These are phyloP conservation scores for Colletotrichum shisoi DNA, from an alignment of 2,329 filamentous ascomycete species.

Conservation along the genomic window DNA sequence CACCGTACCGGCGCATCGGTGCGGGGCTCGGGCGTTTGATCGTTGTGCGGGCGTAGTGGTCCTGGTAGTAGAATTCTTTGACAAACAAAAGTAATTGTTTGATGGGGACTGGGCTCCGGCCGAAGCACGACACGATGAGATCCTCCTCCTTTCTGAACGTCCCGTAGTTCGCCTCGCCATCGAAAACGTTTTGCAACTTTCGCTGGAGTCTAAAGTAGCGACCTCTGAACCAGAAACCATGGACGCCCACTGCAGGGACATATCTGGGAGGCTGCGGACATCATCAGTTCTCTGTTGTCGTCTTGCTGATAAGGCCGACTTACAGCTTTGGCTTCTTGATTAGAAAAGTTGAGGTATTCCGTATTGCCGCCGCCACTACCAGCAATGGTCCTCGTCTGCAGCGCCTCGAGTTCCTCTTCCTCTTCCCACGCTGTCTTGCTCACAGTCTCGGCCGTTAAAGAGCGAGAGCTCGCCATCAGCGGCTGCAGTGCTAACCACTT, in stretches of 20 bases:
- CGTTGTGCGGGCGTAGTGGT: conserved; percentile 64
- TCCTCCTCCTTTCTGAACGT: conserved; percentile 62
- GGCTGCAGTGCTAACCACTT: conserved; percentile 65
- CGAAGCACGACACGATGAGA: conserved; percentile 63
- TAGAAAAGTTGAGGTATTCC: conserved; percentile 66
- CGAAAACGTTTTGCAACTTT: conserved; percentile 54
- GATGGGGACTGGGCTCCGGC: conserved; percentile 61
- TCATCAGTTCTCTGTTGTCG: conserved; percentile 27
- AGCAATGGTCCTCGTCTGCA: conserved; percentile 48
- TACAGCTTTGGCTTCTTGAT: conserved; percentile 61
- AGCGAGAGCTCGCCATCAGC: conserved; percentile 59
- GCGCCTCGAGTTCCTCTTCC: conserved; percentile 55
- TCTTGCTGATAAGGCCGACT: conserved; percentile 39
- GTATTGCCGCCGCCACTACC: conserved; percentile 48
- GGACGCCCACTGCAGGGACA: conserved; percentile 62
- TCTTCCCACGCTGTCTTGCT: conserved; percentile 66
- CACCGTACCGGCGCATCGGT: conserved; percentile 42
- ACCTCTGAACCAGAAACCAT: conserved; percentile 63
- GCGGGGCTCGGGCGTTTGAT: conserved; percentile 57
- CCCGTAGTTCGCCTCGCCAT: conserved; percentile 48
- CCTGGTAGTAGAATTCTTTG: conserved; percentile 59
- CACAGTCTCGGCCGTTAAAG: conserved; percentile 64
- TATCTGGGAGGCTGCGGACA: conserved; percentile 57
- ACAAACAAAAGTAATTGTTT: conserved; percentile 63
- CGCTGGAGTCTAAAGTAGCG: conserved; percentile 60